phyloP scores from a whole-genome alignment of 1,284 basidiomycete genomes.

The Coniophora puteana region DNA sequence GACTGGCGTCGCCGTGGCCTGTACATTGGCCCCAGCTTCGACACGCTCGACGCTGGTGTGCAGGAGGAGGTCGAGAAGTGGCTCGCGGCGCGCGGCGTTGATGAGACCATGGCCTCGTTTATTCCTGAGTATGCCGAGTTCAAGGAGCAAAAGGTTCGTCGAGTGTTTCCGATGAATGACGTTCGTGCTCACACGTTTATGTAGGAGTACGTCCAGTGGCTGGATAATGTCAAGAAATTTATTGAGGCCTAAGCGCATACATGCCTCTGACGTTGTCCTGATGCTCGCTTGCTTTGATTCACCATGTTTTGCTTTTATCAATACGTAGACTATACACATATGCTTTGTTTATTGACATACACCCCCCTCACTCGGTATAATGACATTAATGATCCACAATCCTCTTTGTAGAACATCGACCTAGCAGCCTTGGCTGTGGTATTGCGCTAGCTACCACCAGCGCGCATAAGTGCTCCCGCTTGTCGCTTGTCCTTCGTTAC shows the following conservation, averaged over 20 bases:
- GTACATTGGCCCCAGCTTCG: conserved; percentile 94
- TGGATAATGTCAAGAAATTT: conserved; percentile 82
- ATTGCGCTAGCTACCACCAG: too few relatives aligned
- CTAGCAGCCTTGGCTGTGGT: too few relatives aligned
- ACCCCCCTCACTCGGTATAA: too few relatives aligned
- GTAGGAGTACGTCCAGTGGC: conserved; percentile 91
- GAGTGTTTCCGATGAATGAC: conserved; percentile 1
- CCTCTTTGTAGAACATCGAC: too few relatives aligned
- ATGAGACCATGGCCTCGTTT: conserved; percentile 78
- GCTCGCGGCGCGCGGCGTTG: conserved; percentile 64
- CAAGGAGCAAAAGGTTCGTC: conserved; percentile 85
- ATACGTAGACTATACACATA: too few relatives aligned
- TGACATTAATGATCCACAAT: too few relatives aligned
- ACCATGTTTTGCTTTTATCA: too few relatives aligned
- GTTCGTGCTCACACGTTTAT: conserved; percentile 6
- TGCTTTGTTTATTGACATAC: too few relatives aligned
- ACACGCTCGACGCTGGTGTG: conserved; percentile 83
- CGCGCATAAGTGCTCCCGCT: too few relatives aligned
- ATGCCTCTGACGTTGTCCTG: not conserved
- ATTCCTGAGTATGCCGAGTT: conserved; percentile 81
- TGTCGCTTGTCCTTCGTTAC: too few relatives aligned
- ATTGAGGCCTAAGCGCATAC: conserved; percentile 58
- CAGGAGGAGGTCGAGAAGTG: conserved; percentile 49
- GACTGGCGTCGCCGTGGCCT: conserved; percentile 91
- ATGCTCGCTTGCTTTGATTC: too few relatives aligned